Percentiles rank a stretch among this genome's conserved stretches.
Conservation (phyloP, 2,329 filamentous ascomycete genomes). For the Chaetomiaceae sp. region DNA sequence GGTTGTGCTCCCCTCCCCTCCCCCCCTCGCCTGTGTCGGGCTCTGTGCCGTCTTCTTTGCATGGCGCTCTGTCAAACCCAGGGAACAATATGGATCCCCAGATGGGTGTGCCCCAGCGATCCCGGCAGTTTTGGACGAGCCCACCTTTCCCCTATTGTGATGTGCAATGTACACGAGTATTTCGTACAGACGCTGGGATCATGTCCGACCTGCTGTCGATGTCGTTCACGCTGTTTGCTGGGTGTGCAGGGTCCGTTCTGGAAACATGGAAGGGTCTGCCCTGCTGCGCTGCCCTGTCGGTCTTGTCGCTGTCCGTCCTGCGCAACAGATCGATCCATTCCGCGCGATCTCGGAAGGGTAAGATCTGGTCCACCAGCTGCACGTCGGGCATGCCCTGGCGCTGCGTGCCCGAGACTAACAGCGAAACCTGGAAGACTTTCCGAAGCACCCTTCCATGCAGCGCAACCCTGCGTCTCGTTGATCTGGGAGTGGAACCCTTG, state of each 20-base stretch:
- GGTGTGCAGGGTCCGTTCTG: too few relatives aligned
- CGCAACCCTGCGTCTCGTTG: constrained; percentile 5
- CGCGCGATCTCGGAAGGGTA: constrained; percentile 7
- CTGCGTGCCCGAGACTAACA: constrained; percentile 10
- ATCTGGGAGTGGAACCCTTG: background rate
- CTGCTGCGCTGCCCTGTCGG: background rate
- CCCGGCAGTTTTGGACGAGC: too few relatives aligned
- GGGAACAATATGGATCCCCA: background rate
- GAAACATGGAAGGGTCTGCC: background rate
- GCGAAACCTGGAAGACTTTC: constrained; percentile 8
- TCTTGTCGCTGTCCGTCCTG: background rate
- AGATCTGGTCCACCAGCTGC: constrained; percentile 13
- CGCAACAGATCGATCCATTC: background rate
- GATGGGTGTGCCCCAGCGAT: background rate
- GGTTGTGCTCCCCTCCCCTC: constrained; percentile 20
- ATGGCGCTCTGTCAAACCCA: constrained; percentile 12
- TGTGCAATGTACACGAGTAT: too few relatives aligned
- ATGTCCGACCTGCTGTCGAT: too few relatives aligned
- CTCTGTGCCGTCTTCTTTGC: constrained; percentile 6
- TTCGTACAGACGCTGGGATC: too few relatives aligned
- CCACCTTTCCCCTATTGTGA: too few relatives aligned
- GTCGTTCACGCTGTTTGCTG: too few relatives aligned
- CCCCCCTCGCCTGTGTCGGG: constrained; percentile 1
- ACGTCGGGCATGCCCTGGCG: constrained; percentile 12
- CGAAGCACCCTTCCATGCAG: constrained; percentile 19